Evolutionary conservation across 805 yeast genomes (phyloP), one percentile per base, ranked within the genome.

Genomic region (Metschnikowia anglica): DNA sequence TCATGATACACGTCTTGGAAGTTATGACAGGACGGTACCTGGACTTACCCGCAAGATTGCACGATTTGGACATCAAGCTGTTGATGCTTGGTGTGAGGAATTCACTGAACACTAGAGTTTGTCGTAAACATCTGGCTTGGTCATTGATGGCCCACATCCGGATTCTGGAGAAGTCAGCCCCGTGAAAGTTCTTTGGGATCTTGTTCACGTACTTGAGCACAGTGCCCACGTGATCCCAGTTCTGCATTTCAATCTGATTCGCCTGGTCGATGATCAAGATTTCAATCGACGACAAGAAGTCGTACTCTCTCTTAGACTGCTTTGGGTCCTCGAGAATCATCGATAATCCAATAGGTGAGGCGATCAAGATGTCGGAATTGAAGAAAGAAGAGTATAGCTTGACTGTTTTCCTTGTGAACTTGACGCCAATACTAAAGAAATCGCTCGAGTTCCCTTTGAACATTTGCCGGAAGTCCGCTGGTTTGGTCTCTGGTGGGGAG

Each of bases 101-200:
- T 53, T 81, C 87, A n/a, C 86, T 70, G 51, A 93, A 83, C 2
- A 86, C 71, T 55, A 93, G 63, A 0, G 85, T 79, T 65, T 93
- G 99, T 20, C 97, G 77, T 42, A 91, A 72, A 39, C 70, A 69
- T 49, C 71, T 74, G 11, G 87, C 83, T 53, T 87, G 82, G 48
- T 88, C 95, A 56, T 93, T 90, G 50, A 93, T 82, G 27, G 85
- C 81, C 95, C 96, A 90, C 85, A 86, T 84, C 54, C 97, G 76
- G 28, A 93, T 83, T 53, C 99, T 76, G 44, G 93, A 80, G 63
- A 93, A 93, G 64, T 93, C 99, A 12, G 95, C 85, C 49, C 81
- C 89, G 50, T 85, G 81, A 50, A 75, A 75, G 38, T 83, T 79
- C 49, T 79, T 78, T 5, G 98, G 98, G 34, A 89, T 79, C 43